Percentiles rank a stretch among this genome's conserved stretches.
phyloP scores from a whole-genome alignment of 2,329 filamentous ascomycete species.

The Colletotrichum melonis region DNA sequence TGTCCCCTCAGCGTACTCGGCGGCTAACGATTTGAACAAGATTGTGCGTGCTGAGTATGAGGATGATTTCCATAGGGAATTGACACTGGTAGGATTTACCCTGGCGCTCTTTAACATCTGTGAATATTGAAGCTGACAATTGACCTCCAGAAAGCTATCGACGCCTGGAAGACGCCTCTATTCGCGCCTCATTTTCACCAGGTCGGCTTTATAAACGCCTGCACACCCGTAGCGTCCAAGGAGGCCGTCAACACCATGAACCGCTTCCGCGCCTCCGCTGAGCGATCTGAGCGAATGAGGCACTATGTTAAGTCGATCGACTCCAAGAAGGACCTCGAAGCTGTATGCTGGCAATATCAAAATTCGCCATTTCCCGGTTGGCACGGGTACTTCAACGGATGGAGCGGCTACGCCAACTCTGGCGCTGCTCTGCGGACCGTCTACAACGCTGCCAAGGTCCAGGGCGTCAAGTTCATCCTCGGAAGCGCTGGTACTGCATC shows the following conservation, averaged over 20 bases:
- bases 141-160: slow-evolving; percentile 56
- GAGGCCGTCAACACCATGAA: slow-evolving; percentile 60
- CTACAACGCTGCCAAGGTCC: slow-evolving; percentile 51
- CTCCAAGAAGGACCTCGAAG: slow-evolving; percentile 51
- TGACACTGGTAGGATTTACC: slow-evolving; percentile 56
- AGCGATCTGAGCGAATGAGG: slow-evolving; percentile 46
- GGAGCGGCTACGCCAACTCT: slow-evolving; percentile 68
- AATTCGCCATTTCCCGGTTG: slow-evolving; percentile 60
- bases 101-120: not conserved
- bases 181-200: slow-evolving; percentile 63
- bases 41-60: slow-evolving; percentile 70
- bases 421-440: slow-evolving; percentile 61
- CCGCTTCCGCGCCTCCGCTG: slow-evolving; percentile 52
- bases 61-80: slow-evolving; percentile 65
- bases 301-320: slow-evolving; percentile 42
- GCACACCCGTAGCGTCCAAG: slow-evolving; percentile 57
- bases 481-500: slow-evolving; percentile 42
- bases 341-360: slow-evolving; percentile 59
- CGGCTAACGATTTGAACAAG: slow-evolving; percentile 71
- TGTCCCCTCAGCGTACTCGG: slow-evolving; percentile 59
- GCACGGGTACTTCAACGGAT: slow-evolving; percentile 68
- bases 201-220: slow-evolving; percentile 56
- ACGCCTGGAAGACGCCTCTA: slow-evolving; percentile 62
- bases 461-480: slow-evolving; percentile 52
- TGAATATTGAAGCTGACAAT: not conserved